Percentiles rank a stretch among this genome's conserved stretches.
Conservation (phyloP, 1,284 basidiomycete genomes). For the Malassezia sp. region DNA sequence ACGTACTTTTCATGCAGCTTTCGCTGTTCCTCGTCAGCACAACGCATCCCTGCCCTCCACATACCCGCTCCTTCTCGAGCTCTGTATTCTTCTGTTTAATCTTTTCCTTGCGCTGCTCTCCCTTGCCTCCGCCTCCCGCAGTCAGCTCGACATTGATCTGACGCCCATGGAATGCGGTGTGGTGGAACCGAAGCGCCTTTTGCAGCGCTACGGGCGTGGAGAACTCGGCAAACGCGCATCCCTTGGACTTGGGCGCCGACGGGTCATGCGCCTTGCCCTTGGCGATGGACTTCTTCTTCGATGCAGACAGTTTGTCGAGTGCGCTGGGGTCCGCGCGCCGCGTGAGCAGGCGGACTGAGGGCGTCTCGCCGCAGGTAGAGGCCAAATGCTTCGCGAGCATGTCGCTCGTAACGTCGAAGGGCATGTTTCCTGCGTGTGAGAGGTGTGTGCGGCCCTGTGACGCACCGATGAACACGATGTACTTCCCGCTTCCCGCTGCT, state of each 20-base stretch:
- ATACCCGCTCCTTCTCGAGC: slow-evolving; percentile 39
- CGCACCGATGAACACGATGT: slow-evolving; percentile 36
- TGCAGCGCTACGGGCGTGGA: slow-evolving; percentile 23
- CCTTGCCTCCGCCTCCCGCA: slow-evolving; percentile 43
- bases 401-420: slow-evolving; percentile 33
- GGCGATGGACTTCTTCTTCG: slow-evolving; percentile 42
- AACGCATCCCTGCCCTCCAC: no score
- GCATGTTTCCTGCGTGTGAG: slow-evolving; percentile 36
- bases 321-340: slow-evolving; percentile 30
- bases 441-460: not conserved
- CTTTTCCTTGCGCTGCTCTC: slow-evolving; percentile 29
- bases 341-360: slow-evolving; percentile 38
- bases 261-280: slow-evolving; percentile 43
- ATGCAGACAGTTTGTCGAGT: slow-evolving; percentile 24
- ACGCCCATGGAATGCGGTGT: slow-evolving; percentile 37
- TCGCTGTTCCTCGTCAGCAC: no score
- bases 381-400: slow-evolving; percentile 36
- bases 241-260: slow-evolving; percentile 26
- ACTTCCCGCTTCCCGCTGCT: slow-evolving; percentile 21
- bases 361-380: slow-evolving; percentile 35
- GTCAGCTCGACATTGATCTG: slow-evolving; percentile 46
- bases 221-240: slow-evolving; percentile 45
- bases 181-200: slow-evolving; percentile 43
- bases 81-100: slow-evolving; percentile 39
- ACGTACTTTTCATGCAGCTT: slow-evolving; percentile 42